phyloP scores from a whole-genome alignment of 176 grass and related monocot species.

The Triticum monococcum region DNA sequence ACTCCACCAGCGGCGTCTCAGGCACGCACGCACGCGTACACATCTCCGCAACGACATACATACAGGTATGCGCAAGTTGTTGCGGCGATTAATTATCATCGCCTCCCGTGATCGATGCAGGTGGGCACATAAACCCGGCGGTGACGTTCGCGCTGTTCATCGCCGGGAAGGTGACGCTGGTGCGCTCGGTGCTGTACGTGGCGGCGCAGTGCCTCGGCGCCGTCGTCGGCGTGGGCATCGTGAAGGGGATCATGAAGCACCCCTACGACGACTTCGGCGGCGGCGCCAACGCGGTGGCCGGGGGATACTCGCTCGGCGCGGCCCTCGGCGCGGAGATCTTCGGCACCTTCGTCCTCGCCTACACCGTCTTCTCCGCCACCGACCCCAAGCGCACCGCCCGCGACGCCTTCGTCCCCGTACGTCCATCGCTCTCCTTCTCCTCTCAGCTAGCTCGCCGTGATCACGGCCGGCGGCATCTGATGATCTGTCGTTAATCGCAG shows the following conservation, averaged over 20 bases:
- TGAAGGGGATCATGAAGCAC: conserved; percentile 68
- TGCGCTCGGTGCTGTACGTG: conserved; percentile 53
- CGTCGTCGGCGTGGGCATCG: conserved; percentile 69
- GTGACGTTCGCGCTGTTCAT: conserved; percentile 75
- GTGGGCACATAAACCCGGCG: conserved; percentile 88
- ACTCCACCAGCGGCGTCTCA: conserved; percentile 19
- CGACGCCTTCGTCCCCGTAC: conserved; percentile 68
- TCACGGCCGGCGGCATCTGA: background rate
- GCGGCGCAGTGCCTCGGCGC: conserved; percentile 83
- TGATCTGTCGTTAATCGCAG: background rate
- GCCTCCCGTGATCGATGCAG: background rate
- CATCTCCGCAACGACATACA: background rate
- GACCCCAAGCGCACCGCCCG: conserved; percentile 97
- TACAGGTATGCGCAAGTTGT: background rate
- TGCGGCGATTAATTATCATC: background rate
- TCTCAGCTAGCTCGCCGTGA: background rate
- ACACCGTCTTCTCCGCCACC: conserved; percentile 99
- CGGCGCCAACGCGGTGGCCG: conserved; percentile 55
- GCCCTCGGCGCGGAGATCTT: conserved; percentile 84
- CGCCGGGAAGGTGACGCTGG: conserved; percentile 61
- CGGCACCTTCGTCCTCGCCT: conserved; percentile 95
- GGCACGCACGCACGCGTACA: background rate
- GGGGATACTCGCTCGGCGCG: conserved; percentile 30
- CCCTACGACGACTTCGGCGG: conserved; percentile 54
- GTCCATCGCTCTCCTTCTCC: background rate